These are phyloP conservation scores for Uronychia setigera DNA, from an alignment of 73 alveolate genomes.

Conservation along the genomic window DNA sequence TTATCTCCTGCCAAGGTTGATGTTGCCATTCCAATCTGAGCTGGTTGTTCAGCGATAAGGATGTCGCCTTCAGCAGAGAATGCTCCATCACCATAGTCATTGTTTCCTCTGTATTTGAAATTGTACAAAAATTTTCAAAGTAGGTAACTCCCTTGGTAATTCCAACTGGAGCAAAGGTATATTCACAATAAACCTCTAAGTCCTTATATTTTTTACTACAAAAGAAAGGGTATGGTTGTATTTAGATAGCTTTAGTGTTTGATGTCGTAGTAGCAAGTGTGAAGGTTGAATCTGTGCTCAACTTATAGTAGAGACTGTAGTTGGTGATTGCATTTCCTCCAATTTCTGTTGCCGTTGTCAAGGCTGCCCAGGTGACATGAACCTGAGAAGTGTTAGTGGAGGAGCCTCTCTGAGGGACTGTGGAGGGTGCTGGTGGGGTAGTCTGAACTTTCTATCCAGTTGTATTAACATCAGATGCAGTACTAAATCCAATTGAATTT, in stretches of 20 bases:
- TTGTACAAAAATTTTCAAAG: conserved; percentile 14
- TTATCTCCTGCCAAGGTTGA: conserved; percentile 21
- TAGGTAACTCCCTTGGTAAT: conserved; percentile 24
- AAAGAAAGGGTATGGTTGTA: too few relatives aligned
- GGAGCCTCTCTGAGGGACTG: conserved; percentile 6
- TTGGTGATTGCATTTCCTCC: background rate
- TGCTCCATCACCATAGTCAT: conserved; percentile 43
- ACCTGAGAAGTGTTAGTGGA: conserved; percentile 8
- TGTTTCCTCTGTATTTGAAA: conserved; percentile 48
- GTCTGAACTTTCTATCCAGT: conserved; percentile 32
- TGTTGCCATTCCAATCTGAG: conserved; percentile 10
- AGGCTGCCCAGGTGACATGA: conserved; percentile 43
- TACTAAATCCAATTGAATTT: conserved; percentile 26
- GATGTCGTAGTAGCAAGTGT: too few relatives aligned
- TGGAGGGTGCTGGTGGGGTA: conserved; percentile 10
- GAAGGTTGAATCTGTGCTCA: background rate
- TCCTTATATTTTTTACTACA: too few relatives aligned
- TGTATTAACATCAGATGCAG: conserved; percentile 14
- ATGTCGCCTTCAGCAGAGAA: conserved; percentile 29
- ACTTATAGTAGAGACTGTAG: background rate
- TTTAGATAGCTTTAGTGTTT: too few relatives aligned
- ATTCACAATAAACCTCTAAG: too few relatives aligned
- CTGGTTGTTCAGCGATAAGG: conserved; percentile 43
- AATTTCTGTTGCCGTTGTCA: conserved; percentile 19
- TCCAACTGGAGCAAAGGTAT: too few relatives aligned